Base-by-base conservation (phyloP, 768 basidiomycete genomes). In the Amanita jacksonii region DNA sequence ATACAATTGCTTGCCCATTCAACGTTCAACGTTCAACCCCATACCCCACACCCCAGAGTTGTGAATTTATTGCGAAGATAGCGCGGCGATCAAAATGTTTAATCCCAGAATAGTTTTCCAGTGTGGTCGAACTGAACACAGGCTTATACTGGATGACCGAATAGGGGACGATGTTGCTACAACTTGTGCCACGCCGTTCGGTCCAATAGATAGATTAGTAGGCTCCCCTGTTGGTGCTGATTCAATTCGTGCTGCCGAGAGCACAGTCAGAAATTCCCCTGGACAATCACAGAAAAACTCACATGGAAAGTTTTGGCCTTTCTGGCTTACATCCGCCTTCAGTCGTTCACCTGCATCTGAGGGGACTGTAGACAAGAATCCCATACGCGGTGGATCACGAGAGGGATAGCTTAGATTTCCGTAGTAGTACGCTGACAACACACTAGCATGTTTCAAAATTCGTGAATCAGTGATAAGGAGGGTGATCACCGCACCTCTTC, bases 351-450 rank as follows among this genome's bases (percentile, higher is more conserved):
- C 64, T 1, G 78, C 79, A 49, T 82, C 69, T 3, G 51, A 8
- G 1, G 82, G 78, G 1, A 86, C 77, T 0, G 82, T 86, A 12
- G 85, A 85, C 35, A 81, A 62, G 25, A 88, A 67, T 8, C 85
- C 85, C 33, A 87, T 72, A 8, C 75, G 74, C 1, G 85, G 79
- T 2, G 74, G 73, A 54, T 86, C 81, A 46, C 62, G 62, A 0
- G 81, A 81, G 1, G 85, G 85, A 46, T 77, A 69, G 0, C 72
- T 73, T 31, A 85, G 56, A 51, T 86, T 83, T 5, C 85, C 85
- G 55, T 76, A 86, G 57, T 86, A 73, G 55, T 77, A 87, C 16
- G 82, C 62, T 8, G 77, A 69, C 13, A 86, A 53, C 5, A 78
- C 80, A 10, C 85, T 85, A n/a, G 25, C 15, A 25, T 10, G 43